Percentiles rank a stretch among this genome's conserved stretches.
Evolutionary conservation across 164 flowering plant genomes (phyloP).

Genomic region (Umbellularia californica): DNA sequence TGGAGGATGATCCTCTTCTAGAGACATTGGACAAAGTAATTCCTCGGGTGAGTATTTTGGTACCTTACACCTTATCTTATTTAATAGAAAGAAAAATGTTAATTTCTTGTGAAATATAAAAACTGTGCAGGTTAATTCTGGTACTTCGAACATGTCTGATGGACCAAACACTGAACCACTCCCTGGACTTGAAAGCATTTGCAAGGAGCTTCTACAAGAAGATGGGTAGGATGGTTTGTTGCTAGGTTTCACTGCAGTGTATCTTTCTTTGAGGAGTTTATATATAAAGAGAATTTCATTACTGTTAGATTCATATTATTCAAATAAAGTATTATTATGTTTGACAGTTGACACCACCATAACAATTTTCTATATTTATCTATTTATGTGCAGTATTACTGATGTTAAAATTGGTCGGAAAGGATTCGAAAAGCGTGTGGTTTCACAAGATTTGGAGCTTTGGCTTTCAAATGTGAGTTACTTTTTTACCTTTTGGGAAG

Average conservation of each 20-base stretch:
- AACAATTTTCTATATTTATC: constrained; percentile 1
- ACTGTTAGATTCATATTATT: too few species aligned
- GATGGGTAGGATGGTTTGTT: constrained; percentile 62
- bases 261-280: not conserved
- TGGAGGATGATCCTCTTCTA: constrained; percentile 87
- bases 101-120: not conserved
- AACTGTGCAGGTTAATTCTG: constrained; percentile 4
- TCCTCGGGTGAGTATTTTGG: constrained; percentile 50
- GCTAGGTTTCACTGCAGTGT: not conserved
- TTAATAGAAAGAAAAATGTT: not conserved
- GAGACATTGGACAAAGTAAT: constrained; percentile 92
- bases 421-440: constrained; percentile 92
- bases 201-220: constrained; percentile 68
- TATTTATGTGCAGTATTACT: constrained; percentile 43
- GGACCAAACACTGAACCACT: constrained; percentile 56
- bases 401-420: constrained; percentile 68
- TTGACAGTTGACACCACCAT: too few species aligned
- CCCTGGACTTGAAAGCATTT: constrained; percentile 77
- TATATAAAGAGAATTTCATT: too few species aligned
- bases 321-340: too few species aligned
- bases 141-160: constrained; percentile 5
- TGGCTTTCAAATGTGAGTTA: constrained; percentile 94
- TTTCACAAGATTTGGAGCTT: constrained; percentile 89
- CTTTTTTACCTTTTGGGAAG: not conserved
- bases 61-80: not conserved